Evolutionary conservation across 2,329 filamentous ascomycete genomes (phyloP), one percentile per base, ranked within the genome.

Genomic region (Didymella keratinophila): DNA sequence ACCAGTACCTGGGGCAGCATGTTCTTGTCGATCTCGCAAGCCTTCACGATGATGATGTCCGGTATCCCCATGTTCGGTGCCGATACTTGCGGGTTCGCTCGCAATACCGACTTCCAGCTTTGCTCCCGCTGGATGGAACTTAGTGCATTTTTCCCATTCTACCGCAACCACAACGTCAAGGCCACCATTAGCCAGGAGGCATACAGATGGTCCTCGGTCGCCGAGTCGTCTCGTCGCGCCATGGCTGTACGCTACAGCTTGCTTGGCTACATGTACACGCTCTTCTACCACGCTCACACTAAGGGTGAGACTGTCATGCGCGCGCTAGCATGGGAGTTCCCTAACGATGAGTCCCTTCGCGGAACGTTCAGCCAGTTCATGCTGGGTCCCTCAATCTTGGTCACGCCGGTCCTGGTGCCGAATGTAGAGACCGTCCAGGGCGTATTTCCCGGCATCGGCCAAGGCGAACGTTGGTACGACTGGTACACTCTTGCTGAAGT

Each of bases 51-150:
- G 75, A 85, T 84, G 6, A 81, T 91, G 12, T 90, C 89, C 60
- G 88, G 88, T 23, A 86, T 92, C 27, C 89, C 89, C 6, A 90
- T 91, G 87, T 89, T 90, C 65, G 88, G 88, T n/a, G 61, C 66
- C 14, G 71, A 73, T 48, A 72, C 66, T 12, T 90, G 91, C 68
- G 89, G 89, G 0, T 91, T 91, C 77, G 81, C 80, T 42, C 85
- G 84, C 6, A 88, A 91, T 69, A 78, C 82, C 0, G 85, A 87
- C 62, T 82, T 86, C 68, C 87, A 91, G 71, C 83, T 92, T 1
- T 92, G 89, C 76, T 85, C 84, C 57, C 81, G 89, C 11, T 91
- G 88, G 87, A 89, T 89, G 86, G 85, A 89, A 68, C 79, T 90
- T 0, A 84, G 82, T 1, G 88, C 89, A 7, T 91, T 91, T 79